These are phyloP conservation scores for Colletotrichum nymphaeae DNA, from an alignment of 2,329 filamentous ascomycete species.

Conservation along the genomic window DNA sequence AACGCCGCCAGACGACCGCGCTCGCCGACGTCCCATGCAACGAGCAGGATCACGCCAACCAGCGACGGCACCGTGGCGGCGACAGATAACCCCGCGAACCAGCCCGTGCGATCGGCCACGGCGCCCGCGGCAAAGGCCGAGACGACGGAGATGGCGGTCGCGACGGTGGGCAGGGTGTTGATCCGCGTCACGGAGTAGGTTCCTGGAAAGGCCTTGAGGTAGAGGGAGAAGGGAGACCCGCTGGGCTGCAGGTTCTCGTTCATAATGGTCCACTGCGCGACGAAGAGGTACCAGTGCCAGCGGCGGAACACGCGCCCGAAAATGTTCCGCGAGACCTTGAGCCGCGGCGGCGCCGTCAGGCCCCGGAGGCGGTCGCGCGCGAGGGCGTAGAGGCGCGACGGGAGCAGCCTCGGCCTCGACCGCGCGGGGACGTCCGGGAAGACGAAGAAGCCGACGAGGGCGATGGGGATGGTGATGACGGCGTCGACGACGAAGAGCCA, in stretches of 20 bases:
- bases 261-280: slow-evolving; percentile 50
- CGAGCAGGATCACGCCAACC: slow-evolving; percentile 46
- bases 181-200: slow-evolving; percentile 52
- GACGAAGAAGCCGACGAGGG: slow-evolving; percentile 55
- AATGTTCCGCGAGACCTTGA: slow-evolving; percentile 47
- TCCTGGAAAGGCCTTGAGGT: slow-evolving; percentile 49
- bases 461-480: slow-evolving; percentile 66
- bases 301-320: slow-evolving; percentile 49
- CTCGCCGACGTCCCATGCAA: slow-evolving; percentile 51
- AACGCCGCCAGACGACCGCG: slow-evolving; percentile 49
- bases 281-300: slow-evolving; percentile 54
- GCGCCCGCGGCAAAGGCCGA: slow-evolving; percentile 47
- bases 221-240: slow-evolving; percentile 51
- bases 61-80: slow-evolving; percentile 47
- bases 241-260: slow-evolving; percentile 50
- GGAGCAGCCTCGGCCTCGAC: slow-evolving; percentile 45
- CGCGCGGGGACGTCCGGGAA: slow-evolving; percentile 46
- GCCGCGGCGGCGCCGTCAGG: slow-evolving; percentile 43
- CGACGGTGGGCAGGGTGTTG: slow-evolving; percentile 54
- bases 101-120: slow-evolving; percentile 46
- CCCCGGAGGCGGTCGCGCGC: slow-evolving; percentile 45
- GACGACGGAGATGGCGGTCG: slow-evolving; percentile 51
- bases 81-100: slow-evolving; percentile 49
- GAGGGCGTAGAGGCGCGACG: slow-evolving; percentile 42
- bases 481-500: slow-evolving; percentile 71